Conservation (phyloP, 345 rosid genomes). For the rapeseed (Brassica napus) region Da-Ae NC_063447.1:52753501-52754000, state of each 20-base stretch:
- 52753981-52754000: constrained; percentile 75
- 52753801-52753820: constrained; percentile 86
- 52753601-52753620: constrained; percentile 78
- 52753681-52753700: neutral
- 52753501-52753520: constrained; percentile 99
- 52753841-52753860: constrained; percentile 90
- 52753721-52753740: constrained; percentile 55
- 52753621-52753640: constrained; percentile 69
- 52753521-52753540: constrained; percentile 97
- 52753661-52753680: neutral
- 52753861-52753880: constrained; percentile 88
- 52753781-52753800: constrained; percentile 63
- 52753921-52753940: constrained; percentile 5
- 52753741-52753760: constrained; percentile 68
- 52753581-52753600: constrained; percentile 82
- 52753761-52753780: constrained; percentile 66
- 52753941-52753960: constrained; percentile 1
- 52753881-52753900: constrained; percentile 64
- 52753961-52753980: constrained; percentile 44
- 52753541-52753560: constrained; percentile 84
- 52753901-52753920: neutral
- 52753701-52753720: neutral
- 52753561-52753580: constrained; percentile 98
- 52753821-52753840: constrained; percentile 86
- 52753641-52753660: neutral